Percentiles rank a stretch among this genome's conserved stretches.
Evolutionary conservation across 2,329 filamentous ascomycete species (phyloP).

Genomic region (Beauveria scarabaeidicola): DNA sequence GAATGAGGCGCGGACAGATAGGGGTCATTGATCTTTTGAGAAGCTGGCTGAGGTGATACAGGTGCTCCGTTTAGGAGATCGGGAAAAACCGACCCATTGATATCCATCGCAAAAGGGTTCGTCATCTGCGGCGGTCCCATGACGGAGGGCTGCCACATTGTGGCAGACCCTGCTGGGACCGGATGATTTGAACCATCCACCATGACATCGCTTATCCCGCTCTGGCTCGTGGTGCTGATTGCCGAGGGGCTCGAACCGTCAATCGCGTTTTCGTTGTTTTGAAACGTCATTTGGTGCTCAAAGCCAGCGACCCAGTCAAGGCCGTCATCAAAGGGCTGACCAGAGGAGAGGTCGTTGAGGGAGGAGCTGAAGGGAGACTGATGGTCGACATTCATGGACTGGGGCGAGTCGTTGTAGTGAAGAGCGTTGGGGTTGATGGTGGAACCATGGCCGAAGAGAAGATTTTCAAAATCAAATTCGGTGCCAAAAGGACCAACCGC

Average conservation of each 20-base stretch:
- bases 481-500: constrained; percentile 52
- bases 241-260: constrained; percentile 93
- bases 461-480: constrained; percentile 59
- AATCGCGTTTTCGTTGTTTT: constrained; percentile 67
- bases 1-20: constrained; percentile 72
- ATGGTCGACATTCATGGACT: constrained; percentile 54
- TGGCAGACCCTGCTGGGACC: constrained; percentile 41
- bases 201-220: constrained; percentile 85
- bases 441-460: constrained; percentile 59
- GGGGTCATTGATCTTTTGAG: constrained; percentile 61
- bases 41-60: constrained; percentile 67
- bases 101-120: constrained; percentile 66
- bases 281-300: constrained; percentile 66
- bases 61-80: constrained; percentile 66
- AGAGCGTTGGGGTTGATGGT: constrained; percentile 67
- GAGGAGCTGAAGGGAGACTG: constrained; percentile 50
- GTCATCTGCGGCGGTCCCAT: constrained; percentile 61
- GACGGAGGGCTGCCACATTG: constrained; percentile 62
- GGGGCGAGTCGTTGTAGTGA: constrained; percentile 75
- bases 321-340: constrained; percentile 60
- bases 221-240: constrained; percentile 90
- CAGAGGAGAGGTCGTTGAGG: constrained; percentile 49
- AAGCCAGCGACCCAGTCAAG: constrained; percentile 80
- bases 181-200: constrained; percentile 69
- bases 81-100: constrained; percentile 65